These are phyloP conservation scores for Tranzscheliella williamsii DNA, from an alignment of 1,284 basidiomycete species.

Conservation along the genomic window DNA sequence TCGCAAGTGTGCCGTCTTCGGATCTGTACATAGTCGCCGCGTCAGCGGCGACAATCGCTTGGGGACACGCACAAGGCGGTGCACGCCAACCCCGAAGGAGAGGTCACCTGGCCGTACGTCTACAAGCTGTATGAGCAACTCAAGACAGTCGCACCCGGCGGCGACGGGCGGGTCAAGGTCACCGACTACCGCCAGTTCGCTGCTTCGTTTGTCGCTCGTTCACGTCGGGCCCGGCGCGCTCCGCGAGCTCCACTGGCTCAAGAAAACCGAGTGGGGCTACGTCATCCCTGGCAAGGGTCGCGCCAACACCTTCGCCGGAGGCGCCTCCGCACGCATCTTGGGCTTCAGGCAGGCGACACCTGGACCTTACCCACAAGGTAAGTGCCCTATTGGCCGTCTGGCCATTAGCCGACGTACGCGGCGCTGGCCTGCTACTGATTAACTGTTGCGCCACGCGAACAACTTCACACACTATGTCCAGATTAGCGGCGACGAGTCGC, in stretches of 20 bases:
- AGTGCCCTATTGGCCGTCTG: background rate
- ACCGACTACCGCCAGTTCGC: slow-evolving; percentile 33
- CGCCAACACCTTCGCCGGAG: slow-evolving; percentile 18
- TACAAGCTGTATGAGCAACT: slow-evolving; percentile 64
- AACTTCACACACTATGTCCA: slow-evolving; percentile 70
- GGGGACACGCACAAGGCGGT: slow-evolving; percentile 3
- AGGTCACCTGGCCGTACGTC: slow-evolving; percentile 4
- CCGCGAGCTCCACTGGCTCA: slow-evolving; percentile 72
- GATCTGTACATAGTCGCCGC: slow-evolving; percentile 64
- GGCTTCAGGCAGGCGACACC: slow-evolving; percentile 63
- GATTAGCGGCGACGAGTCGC: slow-evolving; percentile 70
- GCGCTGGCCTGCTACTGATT: too few species aligned
- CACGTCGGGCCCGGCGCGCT: slow-evolving; percentile 72
- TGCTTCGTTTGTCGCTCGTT: slow-evolving; percentile 69
- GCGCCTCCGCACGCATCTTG: slow-evolving; percentile 70
- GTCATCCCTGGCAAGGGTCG: slow-evolving; percentile 15
- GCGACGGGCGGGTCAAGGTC: slow-evolving; percentile 17
- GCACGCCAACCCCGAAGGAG: background rate
- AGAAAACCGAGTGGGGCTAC: slow-evolving; percentile 62
- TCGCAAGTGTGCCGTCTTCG: slow-evolving; percentile 60
- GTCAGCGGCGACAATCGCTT: slow-evolving; percentile 9
- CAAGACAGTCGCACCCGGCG: slow-evolving; percentile 67
- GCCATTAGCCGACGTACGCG: too few species aligned
- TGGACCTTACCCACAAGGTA: slow-evolving; percentile 6
- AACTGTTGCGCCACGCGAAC: too few species aligned